Evolutionary conservation across 306 rosid species (phyloP), one percentile per base, ranked within the genome.

Genomic region (Oxytropis ochrocephala): DNA sequence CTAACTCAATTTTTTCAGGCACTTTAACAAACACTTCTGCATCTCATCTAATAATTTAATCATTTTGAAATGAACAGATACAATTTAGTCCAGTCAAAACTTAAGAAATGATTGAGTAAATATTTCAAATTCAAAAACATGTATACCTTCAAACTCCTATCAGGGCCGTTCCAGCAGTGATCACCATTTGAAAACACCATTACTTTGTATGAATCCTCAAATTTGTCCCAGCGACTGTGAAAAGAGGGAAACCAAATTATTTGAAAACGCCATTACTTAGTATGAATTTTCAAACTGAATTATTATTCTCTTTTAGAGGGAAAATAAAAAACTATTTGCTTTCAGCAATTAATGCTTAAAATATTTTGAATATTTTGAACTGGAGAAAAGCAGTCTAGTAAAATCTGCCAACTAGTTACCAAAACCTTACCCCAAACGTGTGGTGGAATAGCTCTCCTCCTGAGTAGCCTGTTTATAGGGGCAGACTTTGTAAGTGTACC

Each of bases 121-220:
- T 42, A 32, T 55, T 24, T 6, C 32, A 63, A 39, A 29, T 38
- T 24, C 29, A 13, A 72, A 10, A 64, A 47, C 49, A 70, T 71
- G 46, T 78, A 95, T 80, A 95, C 99, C 99, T 89, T 91, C 80
- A 95, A 75, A 82, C 99, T 95, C 86, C 99, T 83, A 81, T 91
- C 99, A 14, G 99, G 99, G 53, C 99, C 99, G 80, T 95, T 95
- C 99, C 99, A 95, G 87, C 99, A 95, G 39, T 64, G 84, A 76
- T 95, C 99, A 19, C 99, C 99, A 54, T 78, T 82, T 67, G 96
- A 80, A 70, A 95, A 95, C 59, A 83, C 63, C 99, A 95, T 91
- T 71, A 81, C 80, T 69, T 62, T 89, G 78, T 91, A 85, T 0
- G 91, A 87, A 75, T 89, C 96, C 75, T 91, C 99, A 84, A 91